phyloP scores from a whole-genome alignment of 2,329 filamentous ascomycete genomes.

The Coleophoma crateriformis region DNA sequence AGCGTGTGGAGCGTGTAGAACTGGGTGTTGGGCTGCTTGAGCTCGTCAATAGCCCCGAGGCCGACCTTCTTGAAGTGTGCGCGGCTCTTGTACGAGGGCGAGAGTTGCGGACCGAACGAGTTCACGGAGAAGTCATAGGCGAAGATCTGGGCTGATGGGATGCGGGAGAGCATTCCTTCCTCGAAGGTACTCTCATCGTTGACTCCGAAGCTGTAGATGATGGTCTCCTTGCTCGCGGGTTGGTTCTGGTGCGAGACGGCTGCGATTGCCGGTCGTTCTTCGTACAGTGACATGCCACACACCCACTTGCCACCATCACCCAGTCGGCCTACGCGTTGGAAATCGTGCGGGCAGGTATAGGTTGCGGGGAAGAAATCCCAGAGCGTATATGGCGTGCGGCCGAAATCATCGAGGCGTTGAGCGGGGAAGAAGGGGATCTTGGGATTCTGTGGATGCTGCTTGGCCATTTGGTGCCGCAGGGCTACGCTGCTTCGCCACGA shows the following conservation, averaged over 20 bases:
- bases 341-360: constrained; percentile 34
- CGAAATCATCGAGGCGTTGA: constrained; percentile 12
- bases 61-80: constrained; percentile 30
- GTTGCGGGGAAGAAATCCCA: constrained; percentile 35
- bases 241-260: constrained; percentile 9
- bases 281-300: constrained; percentile 33
- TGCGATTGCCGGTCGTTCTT: constrained; percentile 10
- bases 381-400: constrained; percentile 26
- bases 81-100: constrained; percentile 4
- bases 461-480: constrained; percentile 17
- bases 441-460: constrained; percentile 12
- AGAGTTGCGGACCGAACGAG: constrained; percentile 23
- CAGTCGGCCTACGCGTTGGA: constrained; percentile 31
- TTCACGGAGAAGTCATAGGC: constrained; percentile 33
- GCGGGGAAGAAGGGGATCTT: constrained; percentile 19
- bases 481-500: constrained; percentile 16
- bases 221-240: constrained; percentile 4
- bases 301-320: constrained; percentile 39
- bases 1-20: constrained; percentile 31
- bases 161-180: constrained; percentile 31
- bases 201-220: constrained; percentile 34
- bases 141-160: constrained; percentile 29
- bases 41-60: constrained; percentile 25
- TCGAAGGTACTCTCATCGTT: constrained; percentile 33
- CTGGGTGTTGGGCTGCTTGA: constrained; percentile 18